phyloP scores from a whole-genome alignment of 176 grass and related monocot species.

The Aegilops longissima region DNA sequence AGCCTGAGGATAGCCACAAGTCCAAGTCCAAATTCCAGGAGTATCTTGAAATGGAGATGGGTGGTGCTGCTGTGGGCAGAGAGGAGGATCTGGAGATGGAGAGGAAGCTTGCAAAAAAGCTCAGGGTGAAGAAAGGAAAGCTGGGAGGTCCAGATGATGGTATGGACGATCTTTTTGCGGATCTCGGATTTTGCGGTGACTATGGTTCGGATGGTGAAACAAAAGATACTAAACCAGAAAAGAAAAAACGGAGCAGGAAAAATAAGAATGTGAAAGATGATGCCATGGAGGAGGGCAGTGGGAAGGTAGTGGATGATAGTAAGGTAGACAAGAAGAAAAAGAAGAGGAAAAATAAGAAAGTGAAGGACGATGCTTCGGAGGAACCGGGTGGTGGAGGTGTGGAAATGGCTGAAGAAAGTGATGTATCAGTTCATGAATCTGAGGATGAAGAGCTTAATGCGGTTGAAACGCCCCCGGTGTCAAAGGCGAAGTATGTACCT shows the following conservation, averaged over 20 bases:
- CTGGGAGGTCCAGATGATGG: constrained; percentile 68
- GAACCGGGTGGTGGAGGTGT: constrained; percentile 11
- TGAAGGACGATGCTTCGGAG: constrained; percentile 37
- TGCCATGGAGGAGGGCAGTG: neutral
- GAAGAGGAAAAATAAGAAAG: constrained; percentile 56
- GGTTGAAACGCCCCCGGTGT: constrained; percentile 26
- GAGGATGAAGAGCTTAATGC: constrained; percentile 32
- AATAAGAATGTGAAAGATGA: constrained; percentile 45
- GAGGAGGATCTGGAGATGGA: constrained; percentile 73
- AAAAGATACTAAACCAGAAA: constrained; percentile 29
- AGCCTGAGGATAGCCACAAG: constrained; percentile 28
- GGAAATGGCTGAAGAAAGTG: constrained; percentile 34
- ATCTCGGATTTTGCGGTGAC: constrained; percentile 36
- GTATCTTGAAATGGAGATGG: constrained; percentile 79
- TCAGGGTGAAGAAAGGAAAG: constrained; percentile 87
- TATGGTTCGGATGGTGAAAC: constrained; percentile 38
- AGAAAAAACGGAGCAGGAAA: constrained; percentile 46
- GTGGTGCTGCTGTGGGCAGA: constrained; percentile 33
- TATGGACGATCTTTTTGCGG: constrained; percentile 61
- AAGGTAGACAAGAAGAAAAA: constrained; percentile 40
- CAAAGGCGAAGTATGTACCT: constrained; percentile 69
- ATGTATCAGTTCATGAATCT: constrained; percentile 1
- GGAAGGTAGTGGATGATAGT: neutral
- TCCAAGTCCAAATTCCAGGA: constrained; percentile 67
- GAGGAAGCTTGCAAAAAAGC: constrained; percentile 79